Conservation (phyloP, 1,284 basidiomycete species). For the Marasmius sp. region DNA sequence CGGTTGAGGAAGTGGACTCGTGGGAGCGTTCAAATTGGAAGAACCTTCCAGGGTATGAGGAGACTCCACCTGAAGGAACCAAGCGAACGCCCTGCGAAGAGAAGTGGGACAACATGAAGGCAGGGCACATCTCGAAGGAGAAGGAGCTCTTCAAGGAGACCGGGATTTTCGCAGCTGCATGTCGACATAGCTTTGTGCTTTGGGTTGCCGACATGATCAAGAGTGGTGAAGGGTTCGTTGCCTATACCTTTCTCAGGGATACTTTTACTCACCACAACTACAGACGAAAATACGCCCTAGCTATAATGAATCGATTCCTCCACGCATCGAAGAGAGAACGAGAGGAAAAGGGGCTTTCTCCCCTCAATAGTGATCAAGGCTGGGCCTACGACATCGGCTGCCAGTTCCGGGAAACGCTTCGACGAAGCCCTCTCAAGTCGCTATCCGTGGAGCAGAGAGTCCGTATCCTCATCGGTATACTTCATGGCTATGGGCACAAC, state of each 20-base stretch:
- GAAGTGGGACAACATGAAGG: conserved; percentile 18
- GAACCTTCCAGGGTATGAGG: too few species aligned
- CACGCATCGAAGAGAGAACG: too few species aligned
- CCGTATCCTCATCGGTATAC: conserved; percentile 4
- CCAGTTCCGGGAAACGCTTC: conserved; percentile 6
- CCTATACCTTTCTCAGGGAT: too few species aligned
- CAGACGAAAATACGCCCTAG: too few species aligned
- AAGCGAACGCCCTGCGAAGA: conserved; percentile 10
- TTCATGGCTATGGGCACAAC: conserved; percentile 24
- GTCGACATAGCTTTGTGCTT: conserved; percentile 19
- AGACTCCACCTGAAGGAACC: too few species aligned
- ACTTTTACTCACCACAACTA: too few species aligned
- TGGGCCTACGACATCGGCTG: conserved; percentile 19
- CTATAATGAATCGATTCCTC: too few species aligned
- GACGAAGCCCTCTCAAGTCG: conserved; percentile 4
- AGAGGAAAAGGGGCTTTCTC: too few species aligned
- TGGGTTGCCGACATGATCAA: conserved; percentile 18
- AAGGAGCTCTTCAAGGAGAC: conserved; percentile 21
- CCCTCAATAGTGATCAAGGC: too few species aligned
- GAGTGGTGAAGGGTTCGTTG: neutral
- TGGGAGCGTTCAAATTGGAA: conserved; percentile 8
- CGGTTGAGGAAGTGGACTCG: conserved; percentile 17
- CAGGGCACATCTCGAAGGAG: conserved; percentile 16
- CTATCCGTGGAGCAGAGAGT: neutral
- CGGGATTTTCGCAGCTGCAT: conserved; percentile 15